Evolutionary conservation across 2,329 filamentous ascomycete species (phyloP).

Genomic region (Aspergillus quadrilineatus): DNA sequence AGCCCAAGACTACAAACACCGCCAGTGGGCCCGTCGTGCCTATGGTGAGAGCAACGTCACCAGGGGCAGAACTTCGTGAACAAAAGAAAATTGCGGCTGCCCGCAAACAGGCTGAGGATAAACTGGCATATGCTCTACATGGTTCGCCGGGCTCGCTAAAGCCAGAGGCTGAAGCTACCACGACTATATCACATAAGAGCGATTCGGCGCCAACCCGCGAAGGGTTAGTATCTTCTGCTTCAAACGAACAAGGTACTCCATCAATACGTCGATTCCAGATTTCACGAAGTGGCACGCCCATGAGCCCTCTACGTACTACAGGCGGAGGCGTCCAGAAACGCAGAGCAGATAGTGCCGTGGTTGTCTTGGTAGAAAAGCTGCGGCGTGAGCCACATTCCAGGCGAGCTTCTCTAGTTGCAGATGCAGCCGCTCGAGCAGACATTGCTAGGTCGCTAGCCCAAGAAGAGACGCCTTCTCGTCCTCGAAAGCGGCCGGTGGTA

Average conservation of each 20-base stretch:
- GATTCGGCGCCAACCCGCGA: background rate
- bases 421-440: slow-evolving; percentile 24
- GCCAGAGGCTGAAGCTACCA: background rate
- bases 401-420: slow-evolving; percentile 35
- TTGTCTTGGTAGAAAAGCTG: slow-evolving; percentile 43
- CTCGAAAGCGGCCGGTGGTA: slow-evolving; percentile 41
- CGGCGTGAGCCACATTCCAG: slow-evolving; percentile 33
- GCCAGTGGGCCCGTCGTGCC: slow-evolving; percentile 31
- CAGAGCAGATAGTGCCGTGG: slow-evolving; percentile 30
- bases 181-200: background rate
- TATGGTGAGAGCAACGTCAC: slow-evolving; percentile 42
- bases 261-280: slow-evolving; percentile 43
- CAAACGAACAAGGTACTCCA: slow-evolving; percentile 19
- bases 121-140: slow-evolving; percentile 28
- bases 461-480: slow-evolving; percentile 20
- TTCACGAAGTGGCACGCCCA: slow-evolving; percentile 31
- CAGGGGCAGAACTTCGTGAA: slow-evolving; percentile 43
- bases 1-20: slow-evolving; percentile 17
- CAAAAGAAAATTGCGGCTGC: slow-evolving; percentile 29
- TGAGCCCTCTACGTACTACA: slow-evolving; percentile 26
- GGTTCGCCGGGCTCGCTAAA: slow-evolving; percentile 18
- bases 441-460: background rate
- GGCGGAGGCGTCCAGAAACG: slow-evolving; percentile 39
- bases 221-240: slow-evolving; percentile 10
- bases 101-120: slow-evolving; percentile 32